phyloP scores from a whole-genome alignment of 352 stramenopile genomes.

The Globisporangium apiculatum region DNA sequence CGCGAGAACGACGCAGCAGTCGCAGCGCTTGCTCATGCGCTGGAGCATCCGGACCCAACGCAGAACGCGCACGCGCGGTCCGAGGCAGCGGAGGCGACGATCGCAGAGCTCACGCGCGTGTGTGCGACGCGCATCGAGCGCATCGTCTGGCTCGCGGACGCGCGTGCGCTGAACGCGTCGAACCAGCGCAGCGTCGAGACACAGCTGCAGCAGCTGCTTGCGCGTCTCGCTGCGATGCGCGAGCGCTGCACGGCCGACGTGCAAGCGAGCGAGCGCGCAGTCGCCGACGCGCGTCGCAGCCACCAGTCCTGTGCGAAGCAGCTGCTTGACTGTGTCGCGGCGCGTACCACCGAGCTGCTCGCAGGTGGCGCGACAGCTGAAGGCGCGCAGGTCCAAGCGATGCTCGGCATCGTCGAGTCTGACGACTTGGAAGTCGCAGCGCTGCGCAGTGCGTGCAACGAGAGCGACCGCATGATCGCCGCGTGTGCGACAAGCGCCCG shows the following conservation, averaged over 20 bases:
- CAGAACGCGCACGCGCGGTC: conserved; percentile 24
- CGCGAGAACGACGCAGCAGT: conserved; percentile 13
- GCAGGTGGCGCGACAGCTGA: conserved; percentile 20
- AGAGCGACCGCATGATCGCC: conserved; percentile 18
- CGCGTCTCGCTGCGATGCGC: conserved; percentile 14
- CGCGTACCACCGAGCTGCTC: conserved; percentile 18
- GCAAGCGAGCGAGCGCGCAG: conserved; percentile 14
- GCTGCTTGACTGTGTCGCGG: conserved; percentile 26
- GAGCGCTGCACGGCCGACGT: conserved; percentile 18
- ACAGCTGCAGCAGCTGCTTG: conserved; percentile 19
- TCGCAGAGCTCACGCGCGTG: conserved; percentile 30
- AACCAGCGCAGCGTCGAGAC: conserved; percentile 14
- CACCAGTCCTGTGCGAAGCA: conserved; percentile 11
- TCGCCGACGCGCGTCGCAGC: conserved; percentile 16
- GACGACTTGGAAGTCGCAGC: conserved; percentile 27
- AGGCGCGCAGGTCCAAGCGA: conserved; percentile 25
- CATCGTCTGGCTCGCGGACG: conserved; percentile 25
- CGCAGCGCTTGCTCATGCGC: conserved; percentile 2
- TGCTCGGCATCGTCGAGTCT: conserved; percentile 25
- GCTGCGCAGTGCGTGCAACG: conserved; percentile 15
- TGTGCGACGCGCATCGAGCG: conserved; percentile 32
- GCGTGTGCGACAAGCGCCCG: conserved; percentile 18
- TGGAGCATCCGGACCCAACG: conserved; percentile 4
- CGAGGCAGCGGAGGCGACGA: conserved; percentile 29
- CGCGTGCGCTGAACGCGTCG: conserved; percentile 8